phyloP scores from a whole-genome alignment of 495 filamentous ascomycete species.

The Jackrogersella minutella region DNA sequence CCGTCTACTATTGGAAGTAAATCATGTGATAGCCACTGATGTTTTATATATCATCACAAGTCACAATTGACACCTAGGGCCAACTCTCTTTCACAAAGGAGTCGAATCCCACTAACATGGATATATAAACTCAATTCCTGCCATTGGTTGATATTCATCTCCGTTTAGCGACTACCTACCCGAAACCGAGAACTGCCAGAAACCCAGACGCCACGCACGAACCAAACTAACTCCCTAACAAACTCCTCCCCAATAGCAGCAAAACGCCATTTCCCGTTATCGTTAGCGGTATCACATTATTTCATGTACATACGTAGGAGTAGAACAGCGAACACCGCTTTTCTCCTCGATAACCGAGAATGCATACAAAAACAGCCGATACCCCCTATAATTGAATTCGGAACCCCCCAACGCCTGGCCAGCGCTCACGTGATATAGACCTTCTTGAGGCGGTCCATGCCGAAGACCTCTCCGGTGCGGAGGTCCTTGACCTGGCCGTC shows the following conservation, averaged over 20 bases:
- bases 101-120: too few species aligned
- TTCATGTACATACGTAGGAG: background rate
- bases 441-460: constrained; percentile 73
- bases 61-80: too few species aligned
- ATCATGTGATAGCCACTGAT: too few species aligned
- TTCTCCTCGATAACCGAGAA: background rate
- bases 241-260: background rate
- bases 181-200: background rate
- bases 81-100: too few species aligned
- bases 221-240: background rate
- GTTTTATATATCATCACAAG: too few species aligned
- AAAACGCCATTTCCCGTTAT: background rate
- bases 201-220: background rate
- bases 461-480: constrained; percentile 73
- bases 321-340: background rate
- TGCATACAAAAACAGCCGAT: too few species aligned
- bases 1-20: too few species aligned
- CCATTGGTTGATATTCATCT: too few species aligned
- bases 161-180: too few species aligned
- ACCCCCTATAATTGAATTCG: background rate
- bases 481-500: constrained; percentile 80
- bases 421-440: constrained; percentile 74
- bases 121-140: too few species aligned
- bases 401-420: background rate
- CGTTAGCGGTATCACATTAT: background rate